phyloP scores from a whole-genome alignment of 73 alveolate genomes.

The Paramecium biaurelia region DNA sequence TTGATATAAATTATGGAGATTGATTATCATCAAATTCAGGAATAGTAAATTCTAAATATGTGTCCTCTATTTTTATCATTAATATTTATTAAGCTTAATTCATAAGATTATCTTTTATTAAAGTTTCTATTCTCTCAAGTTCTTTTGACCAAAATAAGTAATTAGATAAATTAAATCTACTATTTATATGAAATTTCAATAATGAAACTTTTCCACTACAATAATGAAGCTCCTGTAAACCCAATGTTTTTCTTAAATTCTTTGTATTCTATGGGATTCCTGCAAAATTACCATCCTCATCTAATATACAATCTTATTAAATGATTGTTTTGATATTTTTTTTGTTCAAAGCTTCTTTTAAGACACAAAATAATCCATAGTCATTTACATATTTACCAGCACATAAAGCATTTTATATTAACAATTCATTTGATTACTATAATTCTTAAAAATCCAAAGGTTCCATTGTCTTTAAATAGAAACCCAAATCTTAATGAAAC shows the following conservation, averaged over 20 bases:
- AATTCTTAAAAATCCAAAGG: background rate
- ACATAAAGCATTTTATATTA: background rate
- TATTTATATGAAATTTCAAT: slow-evolving; percentile 4
- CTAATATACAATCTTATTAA: background rate
- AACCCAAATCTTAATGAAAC: background rate
- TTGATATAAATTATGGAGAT: background rate
- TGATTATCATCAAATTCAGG: slow-evolving; percentile 9
- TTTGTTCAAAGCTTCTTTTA: background rate
- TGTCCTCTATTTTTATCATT: background rate
- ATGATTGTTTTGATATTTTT: background rate
- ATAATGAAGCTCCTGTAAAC: slow-evolving; percentile 18
- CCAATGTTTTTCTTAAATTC: background rate
- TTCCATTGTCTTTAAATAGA: slow-evolving; percentile 5
- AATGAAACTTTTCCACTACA: background rate
- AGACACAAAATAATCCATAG: slow-evolving; percentile 7
- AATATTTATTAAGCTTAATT: background rate
- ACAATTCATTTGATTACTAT: background rate
- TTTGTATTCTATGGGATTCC: background rate
- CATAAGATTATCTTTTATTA: background rate
- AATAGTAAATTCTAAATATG: slow-evolving; percentile 33
- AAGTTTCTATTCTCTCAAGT: background rate
- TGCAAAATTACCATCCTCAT: slow-evolving; percentile 13
- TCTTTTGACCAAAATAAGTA: background rate
- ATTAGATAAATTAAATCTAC: background rate
- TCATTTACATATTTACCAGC: slow-evolving; percentile 41